phyloP scores from a whole-genome alignment of 2,329 filamentous ascomycete species.

The Tolypocladium tropicale region DNA sequence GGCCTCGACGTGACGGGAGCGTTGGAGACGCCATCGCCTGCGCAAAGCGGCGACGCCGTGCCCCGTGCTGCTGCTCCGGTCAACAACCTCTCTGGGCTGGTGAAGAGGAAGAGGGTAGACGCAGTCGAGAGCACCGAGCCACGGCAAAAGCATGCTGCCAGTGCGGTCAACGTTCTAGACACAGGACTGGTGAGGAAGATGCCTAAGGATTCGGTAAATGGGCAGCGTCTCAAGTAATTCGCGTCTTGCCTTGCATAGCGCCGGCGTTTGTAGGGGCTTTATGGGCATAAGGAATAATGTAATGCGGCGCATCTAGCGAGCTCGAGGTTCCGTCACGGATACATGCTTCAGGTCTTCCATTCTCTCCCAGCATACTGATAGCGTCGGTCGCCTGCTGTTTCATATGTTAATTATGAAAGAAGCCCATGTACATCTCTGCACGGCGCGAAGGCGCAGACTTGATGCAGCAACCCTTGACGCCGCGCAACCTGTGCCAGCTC shows the following conservation, averaged over 20 bases:
- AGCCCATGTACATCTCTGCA: not conserved
- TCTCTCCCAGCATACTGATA: not conserved
- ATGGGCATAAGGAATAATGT: not conserved
- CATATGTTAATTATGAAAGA: not conserved
- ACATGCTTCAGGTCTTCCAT: not conserved
- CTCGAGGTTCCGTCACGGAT: not conserved
- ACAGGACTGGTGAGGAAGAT: slow-evolving; percentile 44
- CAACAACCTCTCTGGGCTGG: slow-evolving; percentile 38
- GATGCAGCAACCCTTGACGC: not conserved
- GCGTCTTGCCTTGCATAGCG: not conserved
- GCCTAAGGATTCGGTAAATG: slow-evolving; percentile 27
- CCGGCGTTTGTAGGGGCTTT: not conserved
- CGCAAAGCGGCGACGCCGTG: slow-evolving; percentile 5
- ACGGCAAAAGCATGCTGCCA: not conserved
- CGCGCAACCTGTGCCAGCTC: not conserved
- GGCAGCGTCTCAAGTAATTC: not conserved
- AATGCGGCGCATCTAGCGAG: not conserved
- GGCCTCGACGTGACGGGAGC: slow-evolving; percentile 38
- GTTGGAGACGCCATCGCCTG: slow-evolving; percentile 13
- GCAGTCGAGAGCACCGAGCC: slow-evolving; percentile 9
- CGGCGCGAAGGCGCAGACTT: not conserved
- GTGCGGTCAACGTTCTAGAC: slow-evolving; percentile 34
- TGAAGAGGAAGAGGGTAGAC: slow-evolving; percentile 35
- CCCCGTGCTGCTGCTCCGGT: slow-evolving; percentile 13
- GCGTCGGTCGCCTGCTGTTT: no score